These are phyloP conservation scores for Niveomyces coronatus DNA, from an alignment of 2,329 filamentous ascomycete genomes.

Conservation along the genomic window DNA sequence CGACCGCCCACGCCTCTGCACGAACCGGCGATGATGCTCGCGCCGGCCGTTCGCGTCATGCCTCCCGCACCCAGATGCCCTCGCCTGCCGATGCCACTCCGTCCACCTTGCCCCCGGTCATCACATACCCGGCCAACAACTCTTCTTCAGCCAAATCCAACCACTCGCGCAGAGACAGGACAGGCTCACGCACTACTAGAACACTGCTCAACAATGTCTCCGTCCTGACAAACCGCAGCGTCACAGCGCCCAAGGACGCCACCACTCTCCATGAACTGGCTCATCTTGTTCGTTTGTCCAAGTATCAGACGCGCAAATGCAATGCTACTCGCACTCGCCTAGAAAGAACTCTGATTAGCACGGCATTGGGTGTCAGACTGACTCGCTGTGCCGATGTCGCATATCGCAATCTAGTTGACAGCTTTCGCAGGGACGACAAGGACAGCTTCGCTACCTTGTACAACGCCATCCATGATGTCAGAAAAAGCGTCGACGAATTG, in stretches of 20 bases:
- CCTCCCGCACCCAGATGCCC: slow-evolving; percentile 5
- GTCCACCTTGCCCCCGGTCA: not conserved
- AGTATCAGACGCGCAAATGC: slow-evolving; percentile 74
- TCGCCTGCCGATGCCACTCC: slow-evolving; percentile 3
- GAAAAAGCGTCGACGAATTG: slow-evolving; percentile 64
- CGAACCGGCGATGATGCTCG: slow-evolving; percentile 1
- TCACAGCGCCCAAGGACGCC: slow-evolving; percentile 50
- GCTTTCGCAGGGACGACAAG: slow-evolving; percentile 70
- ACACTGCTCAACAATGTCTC: slow-evolving; percentile 57
- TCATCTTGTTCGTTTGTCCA: slow-evolving; percentile 65
- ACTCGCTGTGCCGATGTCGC: slow-evolving; percentile 65
- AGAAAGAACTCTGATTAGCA: slow-evolving; percentile 64
- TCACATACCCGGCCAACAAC: not conserved
- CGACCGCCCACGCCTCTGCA: not conserved
- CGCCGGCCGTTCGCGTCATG: slow-evolving; percentile 4
- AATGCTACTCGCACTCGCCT: slow-evolving; percentile 62
- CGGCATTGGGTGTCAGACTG: slow-evolving; percentile 63
- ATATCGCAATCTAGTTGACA: slow-evolving; percentile 66
- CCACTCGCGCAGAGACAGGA: slow-evolving; percentile 4
- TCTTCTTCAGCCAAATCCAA: slow-evolving; percentile 3
- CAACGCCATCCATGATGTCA: slow-evolving; percentile 69
- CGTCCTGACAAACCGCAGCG: slow-evolving; percentile 51
- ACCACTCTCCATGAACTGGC: slow-evolving; percentile 69
- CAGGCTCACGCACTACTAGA: slow-evolving; percentile 14
- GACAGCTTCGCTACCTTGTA: slow-evolving; percentile 64